Evolutionary conservation across 768 basidiomycete species (phyloP).

Genomic region (Fibroporia radiculosa): DNA sequence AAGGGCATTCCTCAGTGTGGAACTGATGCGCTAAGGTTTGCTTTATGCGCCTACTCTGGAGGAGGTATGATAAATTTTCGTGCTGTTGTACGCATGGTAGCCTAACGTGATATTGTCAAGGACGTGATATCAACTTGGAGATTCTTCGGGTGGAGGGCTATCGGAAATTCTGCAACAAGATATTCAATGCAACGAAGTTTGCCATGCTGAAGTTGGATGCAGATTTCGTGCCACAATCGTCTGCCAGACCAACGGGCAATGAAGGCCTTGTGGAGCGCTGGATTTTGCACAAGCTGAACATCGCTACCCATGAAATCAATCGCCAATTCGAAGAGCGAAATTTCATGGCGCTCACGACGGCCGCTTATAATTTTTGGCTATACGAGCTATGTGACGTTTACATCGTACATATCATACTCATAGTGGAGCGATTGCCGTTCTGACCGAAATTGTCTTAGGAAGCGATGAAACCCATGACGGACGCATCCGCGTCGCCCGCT

Average conservation of each 20-base stretch:
- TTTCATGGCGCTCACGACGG: conserved; percentile 86
- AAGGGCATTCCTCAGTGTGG: conserved; percentile 99
- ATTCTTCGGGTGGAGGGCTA: conserved; percentile 95
- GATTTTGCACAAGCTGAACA: conserved; percentile 91
- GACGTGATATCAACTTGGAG: conserved; percentile 95
- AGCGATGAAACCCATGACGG: conserved; percentile 98
- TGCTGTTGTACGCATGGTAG: neutral
- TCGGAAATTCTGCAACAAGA: conserved; percentile 99
- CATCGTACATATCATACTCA: conserved; percentile 46
- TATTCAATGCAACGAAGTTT: conserved; percentile 98
- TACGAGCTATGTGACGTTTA: conserved; percentile 99
- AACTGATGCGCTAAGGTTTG: conserved; percentile 92
- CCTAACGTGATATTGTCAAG: conserved; percentile 28
- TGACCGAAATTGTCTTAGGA: conserved; percentile 46
- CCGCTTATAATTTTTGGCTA: conserved; percentile 91
- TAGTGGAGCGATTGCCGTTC: neutral
- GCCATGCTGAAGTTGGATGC: conserved; percentile 96
- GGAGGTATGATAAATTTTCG: conserved; percentile 57
- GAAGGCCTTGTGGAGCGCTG: conserved; percentile 92
- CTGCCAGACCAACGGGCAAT: conserved; percentile 74
- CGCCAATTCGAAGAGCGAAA: conserved; percentile 68
- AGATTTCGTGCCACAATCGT: conserved; percentile 66
- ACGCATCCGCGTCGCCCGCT: conserved; percentile 54
- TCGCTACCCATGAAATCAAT: conserved; percentile 73
- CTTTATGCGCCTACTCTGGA: conserved; percentile 88